Percentiles rank a stretch among this genome's conserved stretches.
These are phyloP conservation scores for Cladosporium sp. DNA, from an alignment of 2,329 filamentous ascomycete species.

Conservation along the genomic window DNA sequence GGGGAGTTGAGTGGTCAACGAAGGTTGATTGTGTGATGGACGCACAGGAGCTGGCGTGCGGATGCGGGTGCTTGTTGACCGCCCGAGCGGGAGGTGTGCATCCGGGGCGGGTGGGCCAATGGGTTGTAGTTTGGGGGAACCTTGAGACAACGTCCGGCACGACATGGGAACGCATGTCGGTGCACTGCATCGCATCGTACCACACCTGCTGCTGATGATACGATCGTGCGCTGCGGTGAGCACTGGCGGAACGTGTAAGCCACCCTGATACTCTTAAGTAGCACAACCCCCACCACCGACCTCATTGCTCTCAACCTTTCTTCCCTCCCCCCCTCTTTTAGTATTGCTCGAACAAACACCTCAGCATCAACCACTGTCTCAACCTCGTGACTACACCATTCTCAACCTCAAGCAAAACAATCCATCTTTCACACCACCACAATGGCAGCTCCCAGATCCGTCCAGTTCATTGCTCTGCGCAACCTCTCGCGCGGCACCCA, in stretches of 20 bases:
- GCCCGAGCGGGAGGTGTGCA: slow-evolving; percentile 3
- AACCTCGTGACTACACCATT: neutral
- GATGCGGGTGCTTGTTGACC: neutral
- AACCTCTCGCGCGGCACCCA: slow-evolving; percentile 43
- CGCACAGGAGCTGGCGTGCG: slow-evolving; percentile 10
- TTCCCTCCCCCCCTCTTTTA: neutral
- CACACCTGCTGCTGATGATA: slow-evolving; percentile 14
- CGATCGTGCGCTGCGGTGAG: slow-evolving; percentile 9
- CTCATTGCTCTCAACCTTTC: neutral
- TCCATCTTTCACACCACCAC: slow-evolving; percentile 21
- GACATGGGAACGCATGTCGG: neutral
- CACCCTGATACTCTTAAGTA: slow-evolving; percentile 11
- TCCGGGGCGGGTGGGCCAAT: slow-evolving; percentile 3
- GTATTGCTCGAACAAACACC: neutral
- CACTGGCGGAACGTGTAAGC: slow-evolving; percentile 6
- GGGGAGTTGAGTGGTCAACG: neutral
- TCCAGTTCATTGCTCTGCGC: slow-evolving; percentile 46
- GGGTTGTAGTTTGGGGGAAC: neutral
- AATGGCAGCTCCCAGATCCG: slow-evolving; percentile 48
- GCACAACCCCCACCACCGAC: slow-evolving; percentile 5
- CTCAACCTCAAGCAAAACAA: neutral
- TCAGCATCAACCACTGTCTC: neutral
- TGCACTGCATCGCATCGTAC: slow-evolving; percentile 13
- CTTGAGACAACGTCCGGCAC: slow-evolving; percentile 8
- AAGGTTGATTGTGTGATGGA: neutral